These are phyloP conservation scores for Begonia fuchsioides DNA, from an alignment of 306 rosid genomes.

Conservation along the genomic window DNA sequence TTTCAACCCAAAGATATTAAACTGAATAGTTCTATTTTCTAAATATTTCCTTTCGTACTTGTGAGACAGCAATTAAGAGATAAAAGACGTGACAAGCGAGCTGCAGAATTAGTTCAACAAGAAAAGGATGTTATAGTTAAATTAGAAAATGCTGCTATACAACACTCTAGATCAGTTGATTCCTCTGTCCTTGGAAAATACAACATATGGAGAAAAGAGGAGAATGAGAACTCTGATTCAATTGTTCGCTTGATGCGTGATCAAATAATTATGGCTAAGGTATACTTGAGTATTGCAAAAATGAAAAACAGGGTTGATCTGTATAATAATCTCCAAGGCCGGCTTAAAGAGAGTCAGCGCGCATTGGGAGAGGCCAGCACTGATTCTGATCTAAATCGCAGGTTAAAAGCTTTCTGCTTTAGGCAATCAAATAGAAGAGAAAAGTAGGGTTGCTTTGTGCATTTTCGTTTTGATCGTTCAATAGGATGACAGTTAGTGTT, in stretches of 20 bases:
- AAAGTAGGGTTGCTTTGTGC: too few species aligned
- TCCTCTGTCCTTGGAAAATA: slow-evolving; percentile 82
- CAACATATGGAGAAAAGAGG: slow-evolving; percentile 98
- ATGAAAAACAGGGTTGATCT: slow-evolving; percentile 55
- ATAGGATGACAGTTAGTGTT: background rate
- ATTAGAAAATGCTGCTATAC: slow-evolving; percentile 82
- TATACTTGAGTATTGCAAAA: slow-evolving; percentile 68
- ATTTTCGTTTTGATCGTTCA: too few species aligned
- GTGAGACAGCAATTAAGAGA: slow-evolving; percentile 60
- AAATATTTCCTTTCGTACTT: slow-evolving; percentile 6
- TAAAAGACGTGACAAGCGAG: slow-evolving; percentile 57
- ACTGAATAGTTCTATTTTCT: background rate
- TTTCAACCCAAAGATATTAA: background rate
- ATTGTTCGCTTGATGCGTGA: slow-evolving; percentile 85
- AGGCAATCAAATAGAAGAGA: too few species aligned
- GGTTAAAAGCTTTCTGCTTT: slow-evolving; percentile 20
- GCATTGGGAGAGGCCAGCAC: slow-evolving; percentile 64
- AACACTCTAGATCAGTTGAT: slow-evolving; percentile 82
- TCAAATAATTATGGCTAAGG: slow-evolving; percentile 90
- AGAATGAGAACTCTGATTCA: slow-evolving; percentile 69
- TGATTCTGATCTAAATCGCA: slow-evolving; percentile 62
- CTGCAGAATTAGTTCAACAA: slow-evolving; percentile 43
- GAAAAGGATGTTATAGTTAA: slow-evolving; percentile 48
- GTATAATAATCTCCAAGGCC: slow-evolving; percentile 44
- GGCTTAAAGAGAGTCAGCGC: slow-evolving; percentile 60